Percentiles rank a stretch among this genome's conserved stretches.
Conservation (phyloP, 768 basidiomycete species). For the Collybia sp. region DNA sequence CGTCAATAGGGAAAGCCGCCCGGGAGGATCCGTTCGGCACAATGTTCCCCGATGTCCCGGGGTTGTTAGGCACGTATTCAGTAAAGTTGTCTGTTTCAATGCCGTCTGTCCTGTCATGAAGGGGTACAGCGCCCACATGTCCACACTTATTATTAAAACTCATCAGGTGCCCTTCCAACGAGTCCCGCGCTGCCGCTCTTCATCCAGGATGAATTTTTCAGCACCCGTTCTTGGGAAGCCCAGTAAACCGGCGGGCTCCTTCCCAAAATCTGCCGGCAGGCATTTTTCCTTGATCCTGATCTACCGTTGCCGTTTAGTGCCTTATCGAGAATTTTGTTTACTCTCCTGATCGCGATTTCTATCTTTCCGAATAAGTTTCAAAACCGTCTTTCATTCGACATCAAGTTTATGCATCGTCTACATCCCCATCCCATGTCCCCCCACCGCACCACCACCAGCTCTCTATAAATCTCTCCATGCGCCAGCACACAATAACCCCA, state of each 20-base stretch:
- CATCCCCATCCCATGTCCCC: constrained; percentile 15
- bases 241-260: neutral
- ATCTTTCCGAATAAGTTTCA: constrained; percentile 14
- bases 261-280: constrained; percentile 1
- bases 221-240: neutral
- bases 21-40: no score
- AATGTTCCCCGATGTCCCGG: no score
- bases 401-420: constrained; percentile 9
- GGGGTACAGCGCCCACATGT: no score
- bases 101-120: no score
- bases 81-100: no score
- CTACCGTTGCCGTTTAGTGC: constrained; percentile 6
- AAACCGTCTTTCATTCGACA: constrained; percentile 11
- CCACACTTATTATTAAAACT: no score
- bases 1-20: no score
- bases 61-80: no score
- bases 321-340: constrained; percentile 11
- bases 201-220: neutral
- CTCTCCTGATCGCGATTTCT: constrained; percentile 12
- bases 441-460: constrained; percentile 12
- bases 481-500: no score
- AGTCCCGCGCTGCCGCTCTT: neutral
- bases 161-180: no score
- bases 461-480: no score
- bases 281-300: constrained; percentile 25